phyloP scores from a whole-genome alignment of 1,139 yeast species.

The Blastobotrys elegans region DNA sequence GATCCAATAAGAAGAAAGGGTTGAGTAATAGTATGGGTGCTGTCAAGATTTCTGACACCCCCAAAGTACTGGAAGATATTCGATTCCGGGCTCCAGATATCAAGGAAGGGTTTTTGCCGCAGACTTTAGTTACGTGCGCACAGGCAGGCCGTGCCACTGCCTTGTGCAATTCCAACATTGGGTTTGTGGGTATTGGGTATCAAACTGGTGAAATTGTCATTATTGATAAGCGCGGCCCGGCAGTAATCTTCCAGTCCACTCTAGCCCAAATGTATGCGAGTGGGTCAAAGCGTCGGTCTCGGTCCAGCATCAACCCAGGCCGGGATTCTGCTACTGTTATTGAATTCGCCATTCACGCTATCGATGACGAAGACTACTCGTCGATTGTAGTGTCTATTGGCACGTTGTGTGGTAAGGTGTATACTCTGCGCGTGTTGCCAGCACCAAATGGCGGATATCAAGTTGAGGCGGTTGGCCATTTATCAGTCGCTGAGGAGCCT shows the following conservation, averaged over 20 bases:
- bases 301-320: conserved; percentile 13
- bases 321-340: conserved; percentile 45
- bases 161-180: conserved; percentile 65
- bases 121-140: conserved; percentile 48
- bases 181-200: conserved; percentile 82
- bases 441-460: conserved; percentile 62
- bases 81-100: conserved; percentile 39
- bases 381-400: conserved; percentile 74
- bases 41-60: conserved; percentile 10
- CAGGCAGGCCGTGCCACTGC: conserved; percentile 48
- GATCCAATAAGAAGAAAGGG: conserved; percentile 38
- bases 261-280: conserved; percentile 27
- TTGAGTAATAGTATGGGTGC: conserved; percentile 12
- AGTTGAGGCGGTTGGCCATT: conserved; percentile 50
- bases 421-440: conserved; percentile 66
- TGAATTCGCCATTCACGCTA: conserved; percentile 68
- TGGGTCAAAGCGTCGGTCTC: conserved; percentile 25
- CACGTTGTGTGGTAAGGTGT: conserved; percentile 68
- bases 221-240: conserved; percentile 83
- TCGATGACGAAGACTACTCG: conserved; percentile 60
- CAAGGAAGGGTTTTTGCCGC: conserved; percentile 69
- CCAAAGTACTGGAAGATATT: conserved; percentile 27
- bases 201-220: conserved; percentile 69
- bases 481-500: conserved; percentile 45
- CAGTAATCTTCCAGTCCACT: conserved; percentile 53